Percentiles rank a stretch among this genome's conserved stretches.
Conservation (phyloP, 2,329 filamentous ascomycete species). For the Metarhizium guizhouense region DNA sequence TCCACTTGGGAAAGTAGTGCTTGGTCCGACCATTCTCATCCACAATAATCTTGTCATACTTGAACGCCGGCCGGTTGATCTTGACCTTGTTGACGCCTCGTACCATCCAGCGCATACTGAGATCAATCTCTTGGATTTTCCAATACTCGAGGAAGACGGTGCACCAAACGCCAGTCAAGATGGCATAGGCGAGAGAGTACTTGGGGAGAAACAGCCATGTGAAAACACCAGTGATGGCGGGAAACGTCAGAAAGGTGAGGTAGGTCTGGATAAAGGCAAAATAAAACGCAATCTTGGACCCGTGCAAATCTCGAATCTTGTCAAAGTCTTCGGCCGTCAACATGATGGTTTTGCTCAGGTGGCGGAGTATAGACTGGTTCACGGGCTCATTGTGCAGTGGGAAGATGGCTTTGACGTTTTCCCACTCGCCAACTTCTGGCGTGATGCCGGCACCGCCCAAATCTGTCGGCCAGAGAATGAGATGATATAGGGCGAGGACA, state of each 20-base stretch:
- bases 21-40: conserved; percentile 56
- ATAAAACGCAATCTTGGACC: conserved; percentile 62
- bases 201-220: conserved; percentile 60
- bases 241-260: conserved; percentile 60
- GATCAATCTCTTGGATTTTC: conserved; percentile 66
- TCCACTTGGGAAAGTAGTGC: conserved; percentile 54
- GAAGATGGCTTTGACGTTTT: conserved; percentile 51
- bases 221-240: conserved; percentile 57
- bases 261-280: conserved; percentile 78
- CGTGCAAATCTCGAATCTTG: conserved; percentile 51
- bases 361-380: conserved; percentile 48
- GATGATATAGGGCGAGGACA: conserved; percentile 60
- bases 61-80: conserved; percentile 54
- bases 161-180: conserved; percentile 60
- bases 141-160: conserved; percentile 71
- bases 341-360: conserved; percentile 44
- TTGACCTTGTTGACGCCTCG: conserved; percentile 60
- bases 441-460: conserved; percentile 56
- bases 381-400: conserved; percentile 50
- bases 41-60: conserved; percentile 49
- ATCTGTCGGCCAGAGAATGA: conserved; percentile 49
- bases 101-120: conserved; percentile 65
- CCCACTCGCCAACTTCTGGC: conserved; percentile 47
- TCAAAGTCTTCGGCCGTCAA: conserved; percentile 45
- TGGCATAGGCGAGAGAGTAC: conserved; percentile 62